These are phyloP conservation scores for Ehretia macrophylla DNA, from an alignment of 257 asterid species.

Conservation along the genomic window DNA sequence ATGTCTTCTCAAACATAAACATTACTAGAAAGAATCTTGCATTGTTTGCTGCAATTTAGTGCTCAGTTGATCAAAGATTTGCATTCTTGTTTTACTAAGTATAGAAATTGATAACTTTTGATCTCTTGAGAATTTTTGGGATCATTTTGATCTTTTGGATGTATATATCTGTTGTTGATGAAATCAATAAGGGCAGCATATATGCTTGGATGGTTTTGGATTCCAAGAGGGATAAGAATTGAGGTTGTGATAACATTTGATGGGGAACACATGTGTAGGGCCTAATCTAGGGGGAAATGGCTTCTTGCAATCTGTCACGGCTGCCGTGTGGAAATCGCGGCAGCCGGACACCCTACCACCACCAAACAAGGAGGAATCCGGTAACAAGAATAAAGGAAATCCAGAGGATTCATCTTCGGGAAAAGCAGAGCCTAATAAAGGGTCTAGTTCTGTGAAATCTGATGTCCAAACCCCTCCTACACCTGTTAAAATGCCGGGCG, in stretches of 20 bases:
- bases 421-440: constrained; percentile 18
- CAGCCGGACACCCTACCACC: constrained; percentile 41
- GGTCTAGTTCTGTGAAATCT: constrained; percentile 11
- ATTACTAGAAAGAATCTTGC: too few relatives aligned
- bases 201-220: constrained; percentile 19
- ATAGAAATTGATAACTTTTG: background rate
- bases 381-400: constrained; percentile 18
- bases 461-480: constrained; percentile 44
- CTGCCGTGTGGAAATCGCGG: constrained; percentile 54
- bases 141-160: too few relatives aligned
- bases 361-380: constrained; percentile 30
- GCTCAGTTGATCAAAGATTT: background rate
- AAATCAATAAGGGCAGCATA: constrained; percentile 27
- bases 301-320: constrained; percentile 67
- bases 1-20: too few relatives aligned
- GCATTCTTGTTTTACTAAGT: background rate
- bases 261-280: constrained; percentile 73
- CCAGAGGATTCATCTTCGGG: constrained; percentile 19
- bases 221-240: constrained; percentile 29
- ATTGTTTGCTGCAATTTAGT: too few relatives aligned
- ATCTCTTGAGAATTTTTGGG: background rate
- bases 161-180: constrained; percentile 21
- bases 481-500: constrained; percentile 28
- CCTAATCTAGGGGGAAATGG: constrained; percentile 69
- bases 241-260: constrained; percentile 26